A percentile compares a stretch with the other conserved stretches of the same genome.
phyloP scores from a whole-genome alignment of 2,329 filamentous ascomycete genomes.

The Stemphylium vesicarium region DNA sequence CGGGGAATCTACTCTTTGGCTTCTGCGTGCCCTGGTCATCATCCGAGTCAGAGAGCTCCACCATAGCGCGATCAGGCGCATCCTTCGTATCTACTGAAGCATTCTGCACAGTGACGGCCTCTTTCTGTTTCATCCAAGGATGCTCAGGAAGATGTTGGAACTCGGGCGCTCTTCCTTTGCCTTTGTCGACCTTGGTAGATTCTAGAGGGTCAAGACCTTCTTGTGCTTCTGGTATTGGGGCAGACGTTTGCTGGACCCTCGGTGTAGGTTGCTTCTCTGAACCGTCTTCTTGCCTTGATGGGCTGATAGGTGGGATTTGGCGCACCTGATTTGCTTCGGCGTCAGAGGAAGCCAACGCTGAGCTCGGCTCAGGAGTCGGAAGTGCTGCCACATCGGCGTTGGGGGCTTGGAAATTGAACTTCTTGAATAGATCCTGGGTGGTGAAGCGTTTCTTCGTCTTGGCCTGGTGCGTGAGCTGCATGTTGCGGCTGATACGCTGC shows the following conservation, averaged over 20 bases:
- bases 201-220: conserved; percentile 8
- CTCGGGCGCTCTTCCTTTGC: conserved; percentile 64
- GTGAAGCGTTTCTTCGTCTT: conserved; percentile 88
- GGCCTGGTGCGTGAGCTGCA: conserved; percentile 89
- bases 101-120: conserved; percentile 21
- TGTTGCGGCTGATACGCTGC: conserved; percentile 84
- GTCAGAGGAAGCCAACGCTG: conserved; percentile 68
- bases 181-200: conserved; percentile 58
- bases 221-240: conserved; percentile 3
- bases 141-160: conserved; percentile 44
- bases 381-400: conserved; percentile 19
- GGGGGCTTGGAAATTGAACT: conserved; percentile 73
- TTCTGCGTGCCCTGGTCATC: conserved; percentile 70
- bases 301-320: conserved; percentile 55
- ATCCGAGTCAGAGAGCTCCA: conserved; percentile 58
- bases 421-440: conserved; percentile 80
- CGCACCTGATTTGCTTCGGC: conserved; percentile 48
- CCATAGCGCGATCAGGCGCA: conserved; percentile 18
- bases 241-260: background rate
- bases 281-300: conserved; percentile 36
- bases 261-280: conserved; percentile 9
- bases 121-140: conserved; percentile 23
- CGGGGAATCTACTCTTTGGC: conserved; percentile 47
- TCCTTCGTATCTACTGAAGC: conserved; percentile 15
- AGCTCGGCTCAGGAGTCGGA: conserved; percentile 49